Evolutionary conservation across 768 basidiomycete genomes (phyloP), one percentile per base, ranked within the genome.

Genomic region (Kwoniella dendrophila): DNA sequence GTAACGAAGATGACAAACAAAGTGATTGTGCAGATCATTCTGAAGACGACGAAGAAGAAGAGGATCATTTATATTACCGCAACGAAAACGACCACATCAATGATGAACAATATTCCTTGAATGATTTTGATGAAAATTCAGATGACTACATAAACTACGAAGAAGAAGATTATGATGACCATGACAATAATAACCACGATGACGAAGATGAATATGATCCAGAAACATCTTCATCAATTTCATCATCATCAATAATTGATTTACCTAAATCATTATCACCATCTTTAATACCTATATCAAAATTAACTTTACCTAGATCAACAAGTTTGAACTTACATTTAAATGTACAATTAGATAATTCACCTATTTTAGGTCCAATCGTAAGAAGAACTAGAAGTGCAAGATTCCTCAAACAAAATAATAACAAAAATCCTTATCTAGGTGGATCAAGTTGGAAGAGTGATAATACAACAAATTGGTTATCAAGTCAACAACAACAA

Each of bases 231-330:
- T 69, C 69, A 1, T 66, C 66, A 0, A 59, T 73, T n/a, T 71
- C 69, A 29, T 47, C 57, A 45, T 67, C 63, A 18, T 65, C 63
- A 14, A 75, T 75, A 54, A 75, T 75, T 18, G 73, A 75, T 49
- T 64, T 75, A 10, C 73, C 73, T 2, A 71, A 61, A 4, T 69
- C 69, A 1, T 30, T 56, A 4, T 65, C 64, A 11, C 72, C 72
- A 8, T 40, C 57, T 12, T 64, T 69, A 33, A 50, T 69, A 26
- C 67, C 72, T 2, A 56, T 48, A 20, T 30, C n/a, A 18, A n/a
- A n/a, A 3, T 3, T 43, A 2, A 41, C 32, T 18, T 36, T 43
- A 14, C 36, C 48, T 6, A 18, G 59, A 20, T 51, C 60, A 10
- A 58, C 68, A 2, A 69, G 67, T 51, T 50, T 70, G 18, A 61